Evolutionary conservation across 2,329 filamentous ascomycete genomes (phyloP), one percentile per base, ranked within the genome.

Genomic region (Paradendryphiella salina): DNA sequence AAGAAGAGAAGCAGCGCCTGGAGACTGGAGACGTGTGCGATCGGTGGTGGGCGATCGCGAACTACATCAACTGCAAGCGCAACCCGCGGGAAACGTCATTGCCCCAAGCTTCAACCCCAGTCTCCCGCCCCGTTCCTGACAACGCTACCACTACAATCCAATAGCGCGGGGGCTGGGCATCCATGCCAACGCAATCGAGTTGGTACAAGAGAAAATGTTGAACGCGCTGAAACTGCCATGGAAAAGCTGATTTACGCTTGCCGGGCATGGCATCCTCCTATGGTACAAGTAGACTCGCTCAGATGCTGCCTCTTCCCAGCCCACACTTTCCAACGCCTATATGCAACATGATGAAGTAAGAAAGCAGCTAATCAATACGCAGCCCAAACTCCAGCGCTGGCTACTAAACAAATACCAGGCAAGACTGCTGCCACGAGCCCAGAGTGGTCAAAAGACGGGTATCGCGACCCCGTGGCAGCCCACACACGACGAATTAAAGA

Each of bases 351-450:
- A 61, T 61, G 57, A 57, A 60, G 54, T 29, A 56, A 56, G 45
- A 47, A 52, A 57, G 55, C 62, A 60, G 43, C 57, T 57, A 58
- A 58, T 46, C 21, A 52, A 60, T 55, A 55, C 53, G 54, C 54
- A 57, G 50, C 54, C 57, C 57, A 69, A 59, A 72, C 68, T 69
- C 69, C 68, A 48, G 62, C 65, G 68, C 69, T 70, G 53, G 57
- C 48, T 57, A 65, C 60, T 55, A 60, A 57, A 61, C 45, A 52
- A 36, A 59, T 60, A 56, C 57, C 43, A 47, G 58, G 46, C 59
- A 57, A 65, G 63, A 55, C 49, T 49, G 64, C 64, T 60, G 60
- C 65, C 65, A 70, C 64, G 57, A 63, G 56, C 58, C 59, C 61
- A 65, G 59, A 63, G 58, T 52, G 46, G 50, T 57, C 55, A 59